Evolutionary conservation across 2,329 filamentous ascomycete species (phyloP).

Genomic region (Paramyrothecium sp.): DNA sequence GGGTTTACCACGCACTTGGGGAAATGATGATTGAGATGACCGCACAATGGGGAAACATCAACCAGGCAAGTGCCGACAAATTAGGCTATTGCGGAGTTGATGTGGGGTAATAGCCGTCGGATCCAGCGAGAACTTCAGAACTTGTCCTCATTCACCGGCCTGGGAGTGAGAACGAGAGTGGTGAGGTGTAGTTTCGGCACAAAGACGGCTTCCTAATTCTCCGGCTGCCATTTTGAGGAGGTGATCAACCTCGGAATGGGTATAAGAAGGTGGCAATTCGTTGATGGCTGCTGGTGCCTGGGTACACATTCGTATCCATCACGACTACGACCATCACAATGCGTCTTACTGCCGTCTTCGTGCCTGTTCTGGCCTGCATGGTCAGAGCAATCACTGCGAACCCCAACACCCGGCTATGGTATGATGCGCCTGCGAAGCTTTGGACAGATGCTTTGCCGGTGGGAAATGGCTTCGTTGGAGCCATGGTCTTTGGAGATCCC

Average conservation of each 20-base stretch:
- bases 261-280: background rate
- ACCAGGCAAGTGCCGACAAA: background rate
- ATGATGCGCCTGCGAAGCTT: background rate
- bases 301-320: background rate
- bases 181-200: background rate
- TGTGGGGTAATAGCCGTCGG: background rate
- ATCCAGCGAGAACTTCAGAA: background rate
- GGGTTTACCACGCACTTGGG: background rate
- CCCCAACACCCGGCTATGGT: slow-evolving; percentile 6
- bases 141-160: background rate
- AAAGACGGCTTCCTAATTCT: background rate
- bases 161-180: background rate
- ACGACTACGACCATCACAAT: background rate
- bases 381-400: background rate
- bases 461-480: background rate
- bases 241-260: background rate
- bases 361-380: background rate
- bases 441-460: slow-evolving; percentile 1
- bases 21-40: background rate
- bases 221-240: background rate
- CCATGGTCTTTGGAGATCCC: slow-evolving; percentile 2
- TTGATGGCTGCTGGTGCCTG: background rate
- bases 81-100: background rate
- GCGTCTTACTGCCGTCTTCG: background rate
- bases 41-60: background rate